These are phyloP conservation scores for Didymosphaeria variabile DNA, from an alignment of 2,329 filamentous ascomycete species.

Conservation along the genomic window DNA sequence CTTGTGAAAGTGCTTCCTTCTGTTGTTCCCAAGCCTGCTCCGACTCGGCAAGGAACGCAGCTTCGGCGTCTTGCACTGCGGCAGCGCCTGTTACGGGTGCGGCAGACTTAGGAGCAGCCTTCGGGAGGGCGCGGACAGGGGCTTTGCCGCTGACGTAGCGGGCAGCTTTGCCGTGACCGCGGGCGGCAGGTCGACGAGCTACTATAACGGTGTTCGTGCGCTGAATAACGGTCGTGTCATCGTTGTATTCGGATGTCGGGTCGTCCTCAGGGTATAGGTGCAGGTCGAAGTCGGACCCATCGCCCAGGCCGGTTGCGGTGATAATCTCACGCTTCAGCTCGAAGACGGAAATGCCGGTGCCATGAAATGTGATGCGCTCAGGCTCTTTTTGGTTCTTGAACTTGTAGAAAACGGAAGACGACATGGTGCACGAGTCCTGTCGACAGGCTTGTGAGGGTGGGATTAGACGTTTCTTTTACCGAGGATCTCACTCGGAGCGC, in stretches of 20 bases:
- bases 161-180: slow-evolving; percentile 89
- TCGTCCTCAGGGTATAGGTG: slow-evolving; percentile 91
- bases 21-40: slow-evolving; percentile 93
- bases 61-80: slow-evolving; percentile 91
- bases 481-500: slow-evolving; percentile 19
- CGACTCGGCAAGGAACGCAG: slow-evolving; percentile 89
- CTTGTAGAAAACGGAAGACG: slow-evolving; percentile 99
- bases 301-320: slow-evolving; percentile 88
- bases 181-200: slow-evolving; percentile 81
- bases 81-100: slow-evolving; percentile 59
- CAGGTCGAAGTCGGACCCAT: slow-evolving; percentile 95
- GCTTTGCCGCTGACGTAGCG: slow-evolving; percentile 97
- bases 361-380: slow-evolving; percentile 93
- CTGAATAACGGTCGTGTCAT: slow-evolving; percentile 97
- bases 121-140: slow-evolving; percentile 82
- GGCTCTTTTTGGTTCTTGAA: slow-evolving; percentile 99
- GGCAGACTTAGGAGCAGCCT: slow-evolving; percentile 72
- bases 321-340: slow-evolving; percentile 99
- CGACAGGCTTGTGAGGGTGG: slow-evolving; percentile 16
- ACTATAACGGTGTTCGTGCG: slow-evolving; percentile 94
- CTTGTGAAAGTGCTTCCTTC: slow-evolving; percentile 88
- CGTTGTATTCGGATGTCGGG: slow-evolving; percentile 90
- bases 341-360: slow-evolving; percentile 97
- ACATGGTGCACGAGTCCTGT: slow-evolving; percentile 64
- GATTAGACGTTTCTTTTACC: slow-evolving; percentile 22